phyloP scores from a whole-genome alignment of 2,329 filamentous ascomycete species.

The Cladosporium sp. region DNA sequence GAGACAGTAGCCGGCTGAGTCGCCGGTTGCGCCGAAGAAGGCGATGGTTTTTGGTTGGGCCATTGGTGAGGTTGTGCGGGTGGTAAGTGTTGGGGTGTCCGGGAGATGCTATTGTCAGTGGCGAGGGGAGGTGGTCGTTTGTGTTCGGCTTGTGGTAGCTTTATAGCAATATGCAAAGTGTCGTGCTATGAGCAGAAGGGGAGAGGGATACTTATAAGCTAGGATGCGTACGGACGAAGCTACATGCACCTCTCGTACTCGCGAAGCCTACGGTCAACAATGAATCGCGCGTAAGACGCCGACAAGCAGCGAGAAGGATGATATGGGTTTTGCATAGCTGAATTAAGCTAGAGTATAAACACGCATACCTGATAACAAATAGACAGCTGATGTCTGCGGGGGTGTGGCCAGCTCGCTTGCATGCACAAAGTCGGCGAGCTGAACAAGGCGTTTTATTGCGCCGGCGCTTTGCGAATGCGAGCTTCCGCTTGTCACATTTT shows the following conservation, averaged over 20 bases:
- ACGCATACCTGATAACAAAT: too few species aligned
- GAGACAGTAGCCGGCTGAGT: slow-evolving; percentile 42
- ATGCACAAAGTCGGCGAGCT: neutral
- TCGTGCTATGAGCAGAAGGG: too few species aligned
- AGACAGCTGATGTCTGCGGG: neutral
- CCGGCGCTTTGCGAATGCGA: neutral
- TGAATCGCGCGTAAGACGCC: too few species aligned
- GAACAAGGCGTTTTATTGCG: neutral
- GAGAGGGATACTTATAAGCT: too few species aligned
- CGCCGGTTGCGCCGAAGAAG: slow-evolving; percentile 52
- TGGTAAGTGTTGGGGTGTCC: neutral
- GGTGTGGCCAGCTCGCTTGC: neutral
- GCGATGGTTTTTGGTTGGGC: slow-evolving; percentile 34
- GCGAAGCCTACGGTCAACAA: too few species aligned
- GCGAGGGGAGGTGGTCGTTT: neutral
- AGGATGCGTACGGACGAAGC: too few species aligned
- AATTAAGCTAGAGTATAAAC: too few species aligned
- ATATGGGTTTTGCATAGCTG: too few species aligned
- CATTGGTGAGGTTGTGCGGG: slow-evolving; percentile 10
- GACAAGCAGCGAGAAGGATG: too few species aligned
- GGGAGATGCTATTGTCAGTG: neutral
- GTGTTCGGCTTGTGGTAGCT: neutral
- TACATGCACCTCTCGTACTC: too few species aligned
- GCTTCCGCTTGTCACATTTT: neutral
- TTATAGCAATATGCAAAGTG: neutral